Conservation (phyloP, 805 yeast genomes). For the Cyberlindnera americana region DNA sequence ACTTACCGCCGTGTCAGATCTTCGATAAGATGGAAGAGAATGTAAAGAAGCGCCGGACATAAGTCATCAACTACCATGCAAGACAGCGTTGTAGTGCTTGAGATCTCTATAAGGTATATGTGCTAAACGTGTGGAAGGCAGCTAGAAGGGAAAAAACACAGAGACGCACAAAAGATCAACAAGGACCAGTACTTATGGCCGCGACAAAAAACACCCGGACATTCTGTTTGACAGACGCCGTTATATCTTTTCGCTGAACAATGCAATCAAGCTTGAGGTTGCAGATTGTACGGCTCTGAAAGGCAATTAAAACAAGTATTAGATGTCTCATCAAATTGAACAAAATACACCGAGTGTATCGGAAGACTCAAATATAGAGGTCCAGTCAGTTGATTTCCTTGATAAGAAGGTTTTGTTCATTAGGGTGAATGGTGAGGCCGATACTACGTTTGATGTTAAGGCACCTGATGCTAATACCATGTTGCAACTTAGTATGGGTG, state of each 20-base stretch:
- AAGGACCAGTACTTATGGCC: too few species aligned
- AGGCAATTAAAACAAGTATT: too few species aligned
- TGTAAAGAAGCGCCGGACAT: not conserved
- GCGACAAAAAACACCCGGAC: not conserved
- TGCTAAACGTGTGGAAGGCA: not conserved
- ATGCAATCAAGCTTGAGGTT: too few species aligned
- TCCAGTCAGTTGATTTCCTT: constrained; percentile 26
- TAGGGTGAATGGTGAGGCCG: constrained; percentile 39
- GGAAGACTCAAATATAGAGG: too few species aligned
- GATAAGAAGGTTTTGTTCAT: constrained; percentile 39
- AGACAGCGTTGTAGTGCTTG: too few species aligned
- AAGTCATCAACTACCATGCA: not conserved
- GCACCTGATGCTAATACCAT: constrained; percentile 22
- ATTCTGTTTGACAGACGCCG: too few species aligned
- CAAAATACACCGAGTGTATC: too few species aligned
- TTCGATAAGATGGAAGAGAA: not conserved
- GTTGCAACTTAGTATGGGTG: constrained; percentile 5
- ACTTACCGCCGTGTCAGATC: constrained; percentile 1
- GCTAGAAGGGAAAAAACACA: too few species aligned
- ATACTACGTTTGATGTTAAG: constrained; percentile 24
- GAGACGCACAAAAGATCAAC: too few species aligned
- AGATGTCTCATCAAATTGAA: not conserved
- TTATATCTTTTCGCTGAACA: too few species aligned
- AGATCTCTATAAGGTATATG: too few species aligned
- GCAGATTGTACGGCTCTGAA: too few species aligned